Percentiles rank a stretch among this genome's conserved stretches.
Conservation (phyloP, 2,329 filamentous ascomycete species). For the Cordyceps javanica region DNA sequence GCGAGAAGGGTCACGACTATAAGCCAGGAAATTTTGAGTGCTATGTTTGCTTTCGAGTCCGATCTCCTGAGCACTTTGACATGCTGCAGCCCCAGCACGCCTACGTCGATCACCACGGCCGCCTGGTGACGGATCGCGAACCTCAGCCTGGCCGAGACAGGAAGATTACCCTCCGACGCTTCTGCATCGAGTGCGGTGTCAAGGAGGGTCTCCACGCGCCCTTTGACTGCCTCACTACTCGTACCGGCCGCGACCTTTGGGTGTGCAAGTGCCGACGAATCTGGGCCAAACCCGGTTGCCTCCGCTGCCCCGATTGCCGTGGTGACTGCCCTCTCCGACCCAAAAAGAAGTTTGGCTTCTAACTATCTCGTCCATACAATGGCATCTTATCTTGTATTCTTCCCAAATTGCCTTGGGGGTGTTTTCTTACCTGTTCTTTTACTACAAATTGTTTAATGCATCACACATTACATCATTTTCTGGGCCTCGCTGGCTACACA, state of each 20-base stretch:
- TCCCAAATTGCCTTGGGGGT: background rate
- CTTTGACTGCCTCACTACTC: slow-evolving; percentile 32
- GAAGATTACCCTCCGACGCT: slow-evolving; percentile 30
- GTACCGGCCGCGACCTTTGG: slow-evolving; percentile 33
- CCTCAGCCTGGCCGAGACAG: slow-evolving; percentile 22
- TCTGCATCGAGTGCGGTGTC: slow-evolving; percentile 38
- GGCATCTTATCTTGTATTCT: background rate
- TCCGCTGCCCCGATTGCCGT: slow-evolving; percentile 30
- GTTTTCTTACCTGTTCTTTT: background rate
- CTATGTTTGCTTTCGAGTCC: slow-evolving; percentile 36
- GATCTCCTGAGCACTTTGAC: slow-evolving; percentile 33
- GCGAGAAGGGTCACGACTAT: slow-evolving; percentile 30
- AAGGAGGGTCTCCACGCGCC: slow-evolving; percentile 30
- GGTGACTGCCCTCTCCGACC: slow-evolving; percentile 31
- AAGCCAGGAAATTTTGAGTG: slow-evolving; percentile 37
- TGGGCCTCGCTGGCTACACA: background rate
- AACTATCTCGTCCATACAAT: background rate
- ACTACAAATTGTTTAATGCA: background rate
- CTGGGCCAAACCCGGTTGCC: slow-evolving; percentile 30
- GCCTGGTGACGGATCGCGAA: slow-evolving; percentile 24
- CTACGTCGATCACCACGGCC: slow-evolving; percentile 27
- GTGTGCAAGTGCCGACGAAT: slow-evolving; percentile 32
- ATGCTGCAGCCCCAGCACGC: slow-evolving; percentile 28
- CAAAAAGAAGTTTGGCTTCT: slow-evolving; percentile 23
- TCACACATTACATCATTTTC: background rate